Evolutionary conservation across 1,284 basidiomycete species (phyloP).

Genomic region (Ceratobasidium sp.): DNA sequence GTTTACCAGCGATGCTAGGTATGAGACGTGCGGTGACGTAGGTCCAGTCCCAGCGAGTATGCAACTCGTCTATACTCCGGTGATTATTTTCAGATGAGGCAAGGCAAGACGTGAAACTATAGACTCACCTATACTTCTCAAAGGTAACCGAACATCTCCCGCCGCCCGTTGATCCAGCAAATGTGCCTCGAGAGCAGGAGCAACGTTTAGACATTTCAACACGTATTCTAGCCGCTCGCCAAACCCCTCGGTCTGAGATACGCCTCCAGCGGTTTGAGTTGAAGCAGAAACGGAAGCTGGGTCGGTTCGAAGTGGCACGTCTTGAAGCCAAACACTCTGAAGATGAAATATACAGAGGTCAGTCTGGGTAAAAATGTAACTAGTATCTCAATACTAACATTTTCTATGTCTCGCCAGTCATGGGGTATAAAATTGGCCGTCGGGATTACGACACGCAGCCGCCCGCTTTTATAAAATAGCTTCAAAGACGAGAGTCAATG

Average conservation of each 20-base stretch:
- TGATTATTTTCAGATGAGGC: not conserved
- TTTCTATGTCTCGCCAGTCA: slow-evolving; percentile 86
- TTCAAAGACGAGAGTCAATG: not conserved
- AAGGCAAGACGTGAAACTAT: not conserved
- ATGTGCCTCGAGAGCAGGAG: slow-evolving; percentile 70
- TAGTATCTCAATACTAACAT: slow-evolving; percentile 67
- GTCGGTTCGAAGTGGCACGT: slow-evolving; percentile 70
- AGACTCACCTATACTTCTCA: slow-evolving; percentile 31
- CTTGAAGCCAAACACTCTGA: slow-evolving; percentile 83
- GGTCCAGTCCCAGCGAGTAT: slow-evolving; percentile 77
- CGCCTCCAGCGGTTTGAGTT: slow-evolving; percentile 54
- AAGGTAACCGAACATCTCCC: slow-evolving; percentile 65
- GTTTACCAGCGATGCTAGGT: slow-evolving; percentile 63
- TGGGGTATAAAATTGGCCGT: slow-evolving; percentile 81
- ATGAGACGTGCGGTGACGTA: slow-evolving; percentile 69
- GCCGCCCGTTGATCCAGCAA: slow-evolving; percentile 54
- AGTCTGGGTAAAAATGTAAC: slow-evolving; percentile 30
- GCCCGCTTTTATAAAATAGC: slow-evolving; percentile 79
- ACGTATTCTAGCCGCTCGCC: slow-evolving; percentile 66
- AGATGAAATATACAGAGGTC: slow-evolving; percentile 15
- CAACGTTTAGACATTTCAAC: slow-evolving; percentile 72
- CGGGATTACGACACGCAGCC: slow-evolving; percentile 77
- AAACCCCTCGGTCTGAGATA: slow-evolving; percentile 65
- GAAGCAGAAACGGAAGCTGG: not conserved
- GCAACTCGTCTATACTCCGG: slow-evolving; percentile 68